A percentile compares a stretch with the other conserved stretches of the same genome.
Conservation (phyloP, 345 rosid genomes). For the Aquilaria yunnanensis region DNA sequence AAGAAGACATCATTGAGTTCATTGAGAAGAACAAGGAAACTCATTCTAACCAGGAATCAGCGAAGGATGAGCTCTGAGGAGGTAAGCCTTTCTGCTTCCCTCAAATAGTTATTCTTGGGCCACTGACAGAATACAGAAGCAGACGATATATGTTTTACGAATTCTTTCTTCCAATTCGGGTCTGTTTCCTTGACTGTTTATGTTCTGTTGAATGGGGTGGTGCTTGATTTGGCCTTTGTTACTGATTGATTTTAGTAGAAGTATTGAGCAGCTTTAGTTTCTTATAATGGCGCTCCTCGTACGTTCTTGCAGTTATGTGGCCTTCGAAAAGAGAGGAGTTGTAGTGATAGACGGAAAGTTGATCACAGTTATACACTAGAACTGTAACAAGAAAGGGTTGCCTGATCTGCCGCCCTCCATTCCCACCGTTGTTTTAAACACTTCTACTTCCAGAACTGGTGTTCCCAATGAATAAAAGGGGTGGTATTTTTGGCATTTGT, state of each 20-base stretch:
- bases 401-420: conserved; percentile 6
- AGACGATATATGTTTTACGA: too few species aligned
- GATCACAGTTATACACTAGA: conserved; percentile 7
- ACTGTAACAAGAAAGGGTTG: conserved; percentile 3
- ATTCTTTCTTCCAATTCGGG: too few species aligned
- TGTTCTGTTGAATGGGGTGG: too few species aligned
- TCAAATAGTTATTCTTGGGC: too few species aligned
- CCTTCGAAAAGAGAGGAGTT: not conserved
- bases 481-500: conserved; percentile 11
- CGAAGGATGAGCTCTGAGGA: conserved; percentile 64
- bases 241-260: not conserved
- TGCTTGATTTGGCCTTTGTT: not conserved
- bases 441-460: not conserved
- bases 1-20: conserved; percentile 74
- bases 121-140: too few species aligned
- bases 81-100: conserved; percentile 7
- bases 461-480: conserved; percentile 10
- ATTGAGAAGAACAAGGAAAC: conserved; percentile 75
- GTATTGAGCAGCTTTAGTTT: too few species aligned
- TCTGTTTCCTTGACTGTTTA: not conserved
- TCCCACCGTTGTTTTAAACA: not conserved
- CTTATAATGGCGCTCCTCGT: too few species aligned
- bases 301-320: not conserved
- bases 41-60: conserved; percentile 25
- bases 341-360: not conserved